These are phyloP conservation scores for Termitomyces sp. DNA, from an alignment of 768 basidiomycete genomes.

Conservation along the genomic window DNA sequence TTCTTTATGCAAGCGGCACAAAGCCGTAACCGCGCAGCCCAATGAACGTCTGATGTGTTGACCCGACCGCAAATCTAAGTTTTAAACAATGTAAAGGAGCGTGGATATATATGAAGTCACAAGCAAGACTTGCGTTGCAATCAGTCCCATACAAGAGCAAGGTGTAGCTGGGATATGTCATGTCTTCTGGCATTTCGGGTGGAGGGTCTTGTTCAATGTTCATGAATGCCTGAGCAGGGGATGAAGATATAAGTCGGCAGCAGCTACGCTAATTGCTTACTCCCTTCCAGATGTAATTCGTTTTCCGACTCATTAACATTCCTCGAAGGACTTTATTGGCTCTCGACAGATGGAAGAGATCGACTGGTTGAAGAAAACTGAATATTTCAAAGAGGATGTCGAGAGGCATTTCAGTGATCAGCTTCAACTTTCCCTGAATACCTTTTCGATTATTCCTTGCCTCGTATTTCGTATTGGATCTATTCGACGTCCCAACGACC, in stretches of 20 bases:
- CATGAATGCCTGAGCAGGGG: conserved; percentile 15
- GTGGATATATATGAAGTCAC: neutral
- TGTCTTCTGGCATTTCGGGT: conserved; percentile 20
- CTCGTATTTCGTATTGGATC: neutral
- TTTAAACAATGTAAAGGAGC: neutral
- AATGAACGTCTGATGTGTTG: conserved; percentile 10
- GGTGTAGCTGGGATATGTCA: conserved; percentile 27
- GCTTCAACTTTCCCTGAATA: conserved; percentile 16
- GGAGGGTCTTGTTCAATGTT: conserved; percentile 14
- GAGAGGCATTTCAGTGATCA: conserved; percentile 26
- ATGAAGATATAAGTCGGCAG: neutral
- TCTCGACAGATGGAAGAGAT: conserved; percentile 34
- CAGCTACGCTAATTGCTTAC: conserved; percentile 7
- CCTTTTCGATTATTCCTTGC: neutral
- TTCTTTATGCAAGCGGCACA: conserved; percentile 5
- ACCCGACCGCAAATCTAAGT: conserved; percentile 11
- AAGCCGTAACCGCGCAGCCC: conserved; percentile 13
- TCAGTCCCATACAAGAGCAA: conserved; percentile 26
- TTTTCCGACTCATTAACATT: conserved; percentile 21
- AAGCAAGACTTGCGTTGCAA: conserved; percentile 24
- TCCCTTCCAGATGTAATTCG: conserved; percentile 26
- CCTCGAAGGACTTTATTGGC: conserved; percentile 28
- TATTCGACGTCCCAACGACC: neutral
- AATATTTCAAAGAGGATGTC: conserved; percentile 35
- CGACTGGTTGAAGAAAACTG: conserved; percentile 29